Evolutionary conservation across 1,139 yeast genomes (phyloP), one percentile per base, ranked within the genome.

Genomic region (Candida glucosophila): DNA sequence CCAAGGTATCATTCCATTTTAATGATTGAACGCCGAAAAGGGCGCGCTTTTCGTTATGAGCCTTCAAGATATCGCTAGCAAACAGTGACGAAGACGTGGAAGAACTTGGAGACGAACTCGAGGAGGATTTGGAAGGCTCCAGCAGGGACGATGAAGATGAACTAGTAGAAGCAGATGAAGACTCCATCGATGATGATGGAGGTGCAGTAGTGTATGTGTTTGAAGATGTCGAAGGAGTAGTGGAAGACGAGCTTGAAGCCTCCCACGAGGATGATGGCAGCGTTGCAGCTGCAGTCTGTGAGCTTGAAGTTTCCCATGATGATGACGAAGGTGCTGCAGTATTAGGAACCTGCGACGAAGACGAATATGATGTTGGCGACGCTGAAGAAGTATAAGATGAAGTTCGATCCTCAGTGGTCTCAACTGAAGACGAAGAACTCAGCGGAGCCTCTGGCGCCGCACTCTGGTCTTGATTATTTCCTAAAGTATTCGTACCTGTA

Each of bases 41-140:
- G 14, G 69, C 70, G 58, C 81, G 60, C 49, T 67, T 61, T 7
- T 25, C 39, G 47, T 75, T 75, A 49, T 72, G 78, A 26, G 56
- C 73, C 20, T 40, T 46, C 32, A 75, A 53, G 28, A 73, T 57
- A 4, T 37, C 52, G 23, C 44, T 28, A 32, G 55, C 49, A 30
- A 57, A 56, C 6, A 43, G 38, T 29, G 36, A 34, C 20, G 42
- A 37, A 22, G 45, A 26, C 9, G 39, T 20, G 17, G 40, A 15
- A 6, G 39, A 31, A 3, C 47, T 23, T 12, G 52, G 31, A 22
- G 48, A 36, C 5, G 22, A 5, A 20, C 12, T n/a, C 12, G 41
- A 35, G 15, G 52, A 33, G 2, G 42, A 15, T 6, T 49, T 38
- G 5, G 62, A 20, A 7, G 58, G 36, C 1, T 52, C 35, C 11